These are phyloP conservation scores for Suhomyces yuchorum DNA, from an alignment of 1,139 yeast species.

Conservation along the genomic window DNA sequence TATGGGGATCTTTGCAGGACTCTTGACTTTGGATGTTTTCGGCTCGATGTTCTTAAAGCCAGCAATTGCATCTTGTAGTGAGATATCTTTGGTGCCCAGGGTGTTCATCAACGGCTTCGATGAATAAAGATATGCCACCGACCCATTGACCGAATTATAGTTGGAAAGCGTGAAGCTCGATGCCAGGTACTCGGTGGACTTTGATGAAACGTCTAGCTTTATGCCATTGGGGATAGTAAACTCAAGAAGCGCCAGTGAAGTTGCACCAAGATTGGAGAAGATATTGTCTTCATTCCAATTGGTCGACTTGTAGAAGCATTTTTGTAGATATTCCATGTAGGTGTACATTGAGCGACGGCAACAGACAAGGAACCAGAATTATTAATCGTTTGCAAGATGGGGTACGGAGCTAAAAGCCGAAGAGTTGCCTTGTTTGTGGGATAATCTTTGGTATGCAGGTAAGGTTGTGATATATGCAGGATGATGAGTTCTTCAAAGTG, in stretches of 20 bases:
- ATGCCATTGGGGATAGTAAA: slow-evolving; percentile 74
- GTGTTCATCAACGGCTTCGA: slow-evolving; percentile 57
- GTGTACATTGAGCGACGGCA: slow-evolving; percentile 55
- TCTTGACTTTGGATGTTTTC: not conserved
- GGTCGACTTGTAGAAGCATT: slow-evolving; percentile 67
- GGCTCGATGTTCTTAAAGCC: slow-evolving; percentile 71
- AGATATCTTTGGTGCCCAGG: slow-evolving; percentile 53
- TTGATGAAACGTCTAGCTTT: slow-evolving; percentile 69
- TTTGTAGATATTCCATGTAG: slow-evolving; percentile 82
- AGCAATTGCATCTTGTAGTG: slow-evolving; percentile 75
- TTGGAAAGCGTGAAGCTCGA: slow-evolving; percentile 76
- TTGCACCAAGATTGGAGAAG: slow-evolving; percentile 70
- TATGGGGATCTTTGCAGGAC: not conserved
- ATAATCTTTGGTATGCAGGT: not conserved
- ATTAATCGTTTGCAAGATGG: not conserved
- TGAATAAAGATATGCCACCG: slow-evolving; percentile 79
- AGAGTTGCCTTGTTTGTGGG: not conserved
- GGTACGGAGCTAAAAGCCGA: not conserved
- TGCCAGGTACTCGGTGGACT: slow-evolving; percentile 70
- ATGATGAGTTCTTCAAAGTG: too few relatives aligned
- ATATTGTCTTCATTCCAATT: slow-evolving; percentile 79
- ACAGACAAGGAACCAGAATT: not conserved
- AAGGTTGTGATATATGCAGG: too few relatives aligned
- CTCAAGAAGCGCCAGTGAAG: slow-evolving; percentile 70
- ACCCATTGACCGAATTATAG: slow-evolving; percentile 71